Conservation (phyloP, 495 filamentous ascomycete species). For the Staphylotrichum longicolle region DNA sequence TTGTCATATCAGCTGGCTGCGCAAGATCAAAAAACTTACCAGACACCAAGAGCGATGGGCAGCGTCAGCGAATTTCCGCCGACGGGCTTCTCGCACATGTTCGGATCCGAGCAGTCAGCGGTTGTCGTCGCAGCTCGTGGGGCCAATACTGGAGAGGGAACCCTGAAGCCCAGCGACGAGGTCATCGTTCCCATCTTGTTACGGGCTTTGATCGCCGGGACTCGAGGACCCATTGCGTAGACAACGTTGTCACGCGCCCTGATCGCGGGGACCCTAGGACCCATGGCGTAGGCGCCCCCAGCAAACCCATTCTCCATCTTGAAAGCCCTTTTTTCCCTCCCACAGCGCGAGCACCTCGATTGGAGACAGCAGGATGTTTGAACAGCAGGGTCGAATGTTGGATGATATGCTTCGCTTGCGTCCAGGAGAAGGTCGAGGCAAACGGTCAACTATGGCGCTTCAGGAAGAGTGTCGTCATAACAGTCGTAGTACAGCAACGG, state of each 20-base stretch:
- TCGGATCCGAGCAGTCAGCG: constrained; percentile 24
- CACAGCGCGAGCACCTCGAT: constrained; percentile 2
- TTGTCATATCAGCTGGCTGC: constrained; percentile 30
- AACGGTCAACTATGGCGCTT: constrained; percentile 22
- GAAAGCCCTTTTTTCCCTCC: constrained; percentile 14
- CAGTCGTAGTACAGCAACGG: constrained; percentile 26
- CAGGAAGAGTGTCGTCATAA: constrained; percentile 33
- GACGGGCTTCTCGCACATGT: constrained; percentile 55
- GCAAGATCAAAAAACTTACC: constrained; percentile 57
- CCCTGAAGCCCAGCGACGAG: constrained; percentile 16
- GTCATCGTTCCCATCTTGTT: constrained; percentile 17
- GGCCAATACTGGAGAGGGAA: constrained; percentile 24
- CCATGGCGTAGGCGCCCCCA: constrained; percentile 27
- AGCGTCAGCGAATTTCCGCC: constrained; percentile 59
- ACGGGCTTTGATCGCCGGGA: neutral
- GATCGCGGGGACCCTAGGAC: no score
- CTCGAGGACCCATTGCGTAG: no score
- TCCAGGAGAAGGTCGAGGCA: neutral
- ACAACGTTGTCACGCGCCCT: no score
- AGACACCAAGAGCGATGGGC: constrained; percentile 75
- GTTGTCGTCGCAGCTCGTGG: constrained; percentile 20
- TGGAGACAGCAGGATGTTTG: neutral
- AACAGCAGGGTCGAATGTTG: neutral
- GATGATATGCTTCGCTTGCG: neutral
- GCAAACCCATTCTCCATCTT: constrained; percentile 33